Base-by-base conservation (phyloP, 1,284 basidiomycete genomes). In the Leucoagaricus sp. region DNA sequence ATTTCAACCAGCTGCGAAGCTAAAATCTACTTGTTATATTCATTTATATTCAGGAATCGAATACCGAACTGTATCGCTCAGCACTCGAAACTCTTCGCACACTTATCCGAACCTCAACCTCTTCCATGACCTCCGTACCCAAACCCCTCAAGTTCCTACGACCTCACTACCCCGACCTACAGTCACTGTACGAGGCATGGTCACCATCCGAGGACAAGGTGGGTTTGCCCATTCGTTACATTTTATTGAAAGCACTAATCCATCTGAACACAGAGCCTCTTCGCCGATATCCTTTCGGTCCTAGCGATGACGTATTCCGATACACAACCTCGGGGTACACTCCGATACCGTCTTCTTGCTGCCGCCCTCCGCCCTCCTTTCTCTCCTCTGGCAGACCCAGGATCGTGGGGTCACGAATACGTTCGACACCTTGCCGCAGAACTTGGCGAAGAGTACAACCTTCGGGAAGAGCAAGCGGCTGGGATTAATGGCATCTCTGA, bases 281-380 rank as follows among this genome's bases (percentile, higher is more conserved):
- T 99, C 67, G 95, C 96, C n/a, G 96, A 98, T 64, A 98, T 99
- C 60, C 84, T 99, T 29, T 98, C 96, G 25, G 97, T 99, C 3
- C 87, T 99, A 49, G 97, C 96, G n/a, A 99, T 99, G 97, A 99
- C 97, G 17, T 99, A 99, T 72, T 98, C 96, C 5, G 96, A 99
- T 75, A 97, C 94, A 15, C 77, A 94, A 83, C 86, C 94, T 10
- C 84, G 96, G 53, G 97, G 97, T 57, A 99, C 97, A 1, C 87
- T 99, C 26, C 86, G 87, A 64, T 98, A 96, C 75, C 90, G 94
- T 54, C 82, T 98, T 33, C 81, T 93, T 49, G 91, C 94, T 7
- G 83, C 85, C n/a, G 85, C 89, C 19, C 79, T 91, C 49, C 81
- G 82, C 45, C 82, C 86, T 17, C 68, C 80, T 21, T 77, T 83